Conservation (phyloP, 2,329 filamentous ascomycete genomes). For the Cercospora sp. region DNA sequence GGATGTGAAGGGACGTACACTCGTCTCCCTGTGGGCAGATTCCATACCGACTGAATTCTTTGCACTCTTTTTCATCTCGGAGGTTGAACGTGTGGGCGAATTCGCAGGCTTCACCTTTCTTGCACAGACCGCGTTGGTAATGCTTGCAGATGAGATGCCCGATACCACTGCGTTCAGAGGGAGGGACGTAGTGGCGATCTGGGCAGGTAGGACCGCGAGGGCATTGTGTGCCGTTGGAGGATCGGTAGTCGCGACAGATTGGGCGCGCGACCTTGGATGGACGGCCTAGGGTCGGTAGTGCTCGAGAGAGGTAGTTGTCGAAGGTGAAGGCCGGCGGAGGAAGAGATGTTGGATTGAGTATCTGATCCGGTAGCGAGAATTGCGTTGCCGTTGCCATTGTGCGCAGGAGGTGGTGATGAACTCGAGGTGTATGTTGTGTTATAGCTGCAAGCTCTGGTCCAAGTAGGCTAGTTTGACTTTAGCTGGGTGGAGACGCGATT, state of each 20-base stretch:
- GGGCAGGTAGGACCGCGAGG: conserved; percentile 80
- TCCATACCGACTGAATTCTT: conserved; percentile 88
- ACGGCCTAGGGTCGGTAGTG: conserved; percentile 36
- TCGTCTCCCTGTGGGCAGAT: conserved; percentile 98
- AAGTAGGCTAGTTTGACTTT: conserved; percentile 2
- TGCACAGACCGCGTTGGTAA: conserved; percentile 95
- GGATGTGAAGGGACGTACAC: conserved; percentile 61
- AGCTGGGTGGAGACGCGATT: conserved; percentile 2
- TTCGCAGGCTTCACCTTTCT: conserved; percentile 95
- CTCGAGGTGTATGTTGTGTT: background rate
- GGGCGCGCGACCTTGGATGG: conserved; percentile 51
- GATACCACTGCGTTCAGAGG: conserved; percentile 43
- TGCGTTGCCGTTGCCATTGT: conserved; percentile 29
- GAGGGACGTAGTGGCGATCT: conserved; percentile 69
- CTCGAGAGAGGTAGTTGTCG: conserved; percentile 36
- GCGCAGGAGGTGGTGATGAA: conserved; percentile 8
- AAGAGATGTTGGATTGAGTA: conserved; percentile 36
- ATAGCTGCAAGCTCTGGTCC: background rate
- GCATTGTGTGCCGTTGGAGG: conserved; percentile 75
- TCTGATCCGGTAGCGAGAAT: conserved; percentile 30
- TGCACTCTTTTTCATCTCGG: conserved; percentile 97
- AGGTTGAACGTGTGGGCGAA: conserved; percentile 99
- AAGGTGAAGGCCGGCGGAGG: conserved; percentile 38
- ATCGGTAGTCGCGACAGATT: conserved; percentile 79
- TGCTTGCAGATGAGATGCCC: conserved; percentile 89